Evolutionary conservation across 768 basidiomycete genomes (phyloP).

Genomic region (Suillus luteus): DNA sequence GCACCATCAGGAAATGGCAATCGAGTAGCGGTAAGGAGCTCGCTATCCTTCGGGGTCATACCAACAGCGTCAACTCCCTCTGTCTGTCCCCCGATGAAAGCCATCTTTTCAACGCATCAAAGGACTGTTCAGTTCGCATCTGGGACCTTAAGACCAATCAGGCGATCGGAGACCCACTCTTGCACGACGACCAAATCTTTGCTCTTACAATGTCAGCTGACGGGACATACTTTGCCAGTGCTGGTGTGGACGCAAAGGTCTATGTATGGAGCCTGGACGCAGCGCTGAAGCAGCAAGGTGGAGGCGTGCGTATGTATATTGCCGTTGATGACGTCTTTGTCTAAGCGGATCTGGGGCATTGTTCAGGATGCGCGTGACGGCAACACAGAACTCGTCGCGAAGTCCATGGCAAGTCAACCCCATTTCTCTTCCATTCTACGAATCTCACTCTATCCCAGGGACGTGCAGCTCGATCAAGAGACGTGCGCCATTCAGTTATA

Average conservation of each 20-base stretch:
- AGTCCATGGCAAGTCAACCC: neutral
- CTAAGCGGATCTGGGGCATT: neutral
- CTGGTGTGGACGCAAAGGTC: neutral
- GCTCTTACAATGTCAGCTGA: too few relatives aligned
- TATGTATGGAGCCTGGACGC: neutral
- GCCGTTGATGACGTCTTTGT: neutral
- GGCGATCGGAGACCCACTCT: neutral
- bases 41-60: neutral
- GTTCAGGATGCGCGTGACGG: neutral
- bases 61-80: neutral
- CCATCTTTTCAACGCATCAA: neutral
- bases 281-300: neutral
- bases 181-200: too few relatives aligned
- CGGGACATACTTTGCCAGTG: too few relatives aligned
- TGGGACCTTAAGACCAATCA: neutral
- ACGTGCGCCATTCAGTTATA: neutral
- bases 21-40: neutral
- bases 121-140: neutral
- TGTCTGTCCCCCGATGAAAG: neutral
- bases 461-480: neutral
- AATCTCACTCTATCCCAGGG: neutral
- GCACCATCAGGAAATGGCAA: neutral
- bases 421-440: neutral
- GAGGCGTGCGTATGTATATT: neutral
- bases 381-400: neutral